Conservation (phyloP, 768 basidiomycete genomes). For the Russula sp. region DNA sequence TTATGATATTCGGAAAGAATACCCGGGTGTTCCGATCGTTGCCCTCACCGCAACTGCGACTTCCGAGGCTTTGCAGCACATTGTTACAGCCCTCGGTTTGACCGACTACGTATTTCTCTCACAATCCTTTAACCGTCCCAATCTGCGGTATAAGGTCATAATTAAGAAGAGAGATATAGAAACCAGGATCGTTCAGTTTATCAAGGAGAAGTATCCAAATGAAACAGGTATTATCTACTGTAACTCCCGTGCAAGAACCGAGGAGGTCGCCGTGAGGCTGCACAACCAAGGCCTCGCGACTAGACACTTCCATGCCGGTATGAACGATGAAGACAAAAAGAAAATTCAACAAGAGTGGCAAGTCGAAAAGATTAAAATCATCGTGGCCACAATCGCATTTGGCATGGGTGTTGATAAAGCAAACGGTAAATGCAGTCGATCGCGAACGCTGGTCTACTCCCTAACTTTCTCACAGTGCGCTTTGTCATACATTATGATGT, state of each 20-base stretch:
- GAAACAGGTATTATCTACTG: slow-evolving; percentile 88
- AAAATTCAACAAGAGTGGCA: slow-evolving; percentile 72
- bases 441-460: background rate
- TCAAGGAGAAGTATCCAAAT: slow-evolving; percentile 53
- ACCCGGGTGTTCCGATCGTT: slow-evolving; percentile 85
- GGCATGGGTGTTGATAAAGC: slow-evolving; percentile 96
- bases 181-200: slow-evolving; percentile 64
- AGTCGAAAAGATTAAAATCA: slow-evolving; percentile 62
- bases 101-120: slow-evolving; percentile 54
- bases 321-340: slow-evolving; percentile 61
- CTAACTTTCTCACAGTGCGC: slow-evolving; percentile 53
- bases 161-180: slow-evolving; percentile 47
- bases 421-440: slow-evolving; percentile 48
- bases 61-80: slow-evolving; percentile 70
- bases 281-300: slow-evolving; percentile 59
- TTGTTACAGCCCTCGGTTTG: slow-evolving; percentile 67
- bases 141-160: slow-evolving; percentile 72
- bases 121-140: slow-evolving; percentile 93
- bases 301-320: slow-evolving; percentile 82
- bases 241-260: slow-evolving; percentile 66
- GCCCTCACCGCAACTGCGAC: slow-evolving; percentile 96
- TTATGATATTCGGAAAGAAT: slow-evolving; percentile 62
- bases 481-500: slow-evolving; percentile 88
- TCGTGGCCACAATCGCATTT: slow-evolving; percentile 95
- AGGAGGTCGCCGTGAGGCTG: slow-evolving; percentile 71